A percentile compares a stretch with the other conserved stretches of the same genome.
These are phyloP conservation scores for Penicillium sp. DNA, from an alignment of 2,329 filamentous ascomycete species.

Conservation along the genomic window DNA sequence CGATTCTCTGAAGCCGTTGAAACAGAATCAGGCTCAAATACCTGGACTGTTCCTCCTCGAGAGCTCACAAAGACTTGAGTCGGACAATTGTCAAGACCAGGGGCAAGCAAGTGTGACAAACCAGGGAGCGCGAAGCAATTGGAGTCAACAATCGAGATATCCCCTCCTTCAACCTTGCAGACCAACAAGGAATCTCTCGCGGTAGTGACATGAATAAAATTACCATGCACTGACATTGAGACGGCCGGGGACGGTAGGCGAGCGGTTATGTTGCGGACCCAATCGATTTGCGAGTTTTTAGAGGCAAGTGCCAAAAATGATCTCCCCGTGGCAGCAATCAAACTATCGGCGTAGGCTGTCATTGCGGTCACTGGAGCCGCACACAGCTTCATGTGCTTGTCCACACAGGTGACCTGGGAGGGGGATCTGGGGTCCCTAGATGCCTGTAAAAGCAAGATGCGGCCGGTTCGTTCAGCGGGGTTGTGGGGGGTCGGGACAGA, in stretches of 20 bases:
- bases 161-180: conserved; percentile 43
- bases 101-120: conserved; percentile 36
- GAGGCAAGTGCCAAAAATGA: conserved; percentile 47
- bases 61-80: conserved; percentile 53
- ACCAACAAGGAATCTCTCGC: conserved; percentile 55
- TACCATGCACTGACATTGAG: conserved; percentile 49
- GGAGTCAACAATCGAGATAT: conserved; percentile 36
- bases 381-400: conserved; percentile 40
- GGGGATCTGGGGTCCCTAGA: conserved; percentile 28
- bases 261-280: conserved; percentile 41
- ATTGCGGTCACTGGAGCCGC: conserved; percentile 54
- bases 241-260: conserved; percentile 52
- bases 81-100: conserved; percentile 34
- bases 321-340: conserved; percentile 50
- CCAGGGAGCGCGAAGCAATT: conserved; percentile 35
- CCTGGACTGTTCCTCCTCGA: conserved; percentile 54
- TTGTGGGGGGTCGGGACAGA: conserved; percentile 30
- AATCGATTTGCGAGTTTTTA: conserved; percentile 44
- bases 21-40: conserved; percentile 27
- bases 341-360: conserved; percentile 50
- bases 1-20: conserved; percentile 30
- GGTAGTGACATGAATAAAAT: conserved; percentile 57
- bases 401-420: conserved; percentile 33
- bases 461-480: conserved; percentile 24
- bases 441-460: conserved; percentile 42